A percentile compares a stretch with the other conserved stretches of the same genome.
Conservation (phyloP, 495 filamentous ascomycete species). For the Penicillium simplicissimum region DNA sequence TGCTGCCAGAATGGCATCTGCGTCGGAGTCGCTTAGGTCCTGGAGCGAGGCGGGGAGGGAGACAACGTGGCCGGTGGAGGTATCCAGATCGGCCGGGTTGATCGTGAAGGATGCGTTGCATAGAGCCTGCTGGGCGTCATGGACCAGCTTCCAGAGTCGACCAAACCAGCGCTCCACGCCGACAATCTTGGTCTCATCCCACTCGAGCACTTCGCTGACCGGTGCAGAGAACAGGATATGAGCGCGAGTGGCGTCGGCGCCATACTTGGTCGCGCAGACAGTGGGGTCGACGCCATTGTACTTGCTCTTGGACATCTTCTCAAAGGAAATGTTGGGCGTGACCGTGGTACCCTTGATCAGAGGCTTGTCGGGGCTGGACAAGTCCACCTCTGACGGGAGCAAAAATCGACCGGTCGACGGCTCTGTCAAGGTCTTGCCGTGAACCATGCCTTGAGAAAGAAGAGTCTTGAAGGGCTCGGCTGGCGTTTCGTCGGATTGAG, state of each 20-base stretch:
- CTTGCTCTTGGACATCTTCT: conserved; percentile 98
- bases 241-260: conserved; percentile 80
- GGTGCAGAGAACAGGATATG: conserved; percentile 88
- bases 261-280: conserved; percentile 66
- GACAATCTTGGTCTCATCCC: conserved; percentile 81
- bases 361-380: conserved; percentile 56
- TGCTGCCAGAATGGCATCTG: conserved; percentile 59
- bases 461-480: conserved; percentile 78
- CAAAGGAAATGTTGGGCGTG: conserved; percentile 62
- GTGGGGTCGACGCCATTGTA: conserved; percentile 89
- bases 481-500: conserved; percentile 27
- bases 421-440: conserved; percentile 79
- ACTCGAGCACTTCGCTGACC: conserved; percentile 78
- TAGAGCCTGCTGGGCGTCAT: conserved; percentile 34
- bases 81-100: conserved; percentile 18
- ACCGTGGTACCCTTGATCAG: conserved; percentile 59
- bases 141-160: conserved; percentile 61
- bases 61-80: conserved; percentile 23
- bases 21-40: conserved; percentile 49
- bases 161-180: conserved; percentile 79
- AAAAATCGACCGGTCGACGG: conserved; percentile 75
- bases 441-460: conserved; percentile 89
- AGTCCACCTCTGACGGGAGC: conserved; percentile 73
- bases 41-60: conserved; percentile 32
- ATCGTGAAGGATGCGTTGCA: conserved; percentile 25